A percentile compares a stretch with the other conserved stretches of the same genome.
Evolutionary conservation across 2,329 filamentous ascomycete genomes (phyloP).

Genomic region (Biscogniauxia sp.): DNA sequence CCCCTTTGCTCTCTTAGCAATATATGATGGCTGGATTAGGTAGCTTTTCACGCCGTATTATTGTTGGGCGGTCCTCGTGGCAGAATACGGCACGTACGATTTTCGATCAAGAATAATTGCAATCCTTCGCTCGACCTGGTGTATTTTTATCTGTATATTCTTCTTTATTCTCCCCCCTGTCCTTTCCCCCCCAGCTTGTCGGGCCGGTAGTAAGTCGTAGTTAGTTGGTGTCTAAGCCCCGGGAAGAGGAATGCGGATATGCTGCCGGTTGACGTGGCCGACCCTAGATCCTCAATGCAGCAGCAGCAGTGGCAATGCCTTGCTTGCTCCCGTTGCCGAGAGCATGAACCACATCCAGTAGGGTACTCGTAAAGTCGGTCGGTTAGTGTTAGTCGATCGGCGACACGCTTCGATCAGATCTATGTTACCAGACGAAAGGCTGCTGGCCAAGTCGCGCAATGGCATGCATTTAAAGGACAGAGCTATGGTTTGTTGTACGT

Average conservation of each 20-base stretch:
- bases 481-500: background rate
- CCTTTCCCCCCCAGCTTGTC: background rate
- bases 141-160: background rate
- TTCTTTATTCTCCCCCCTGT: background rate
- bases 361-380: background rate
- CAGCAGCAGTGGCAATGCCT: background rate
- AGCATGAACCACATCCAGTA: background rate
- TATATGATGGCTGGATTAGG: conserved; percentile 9
- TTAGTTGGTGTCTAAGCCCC: background rate
- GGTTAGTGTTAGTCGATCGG: background rate
- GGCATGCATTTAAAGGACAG: background rate
- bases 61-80: conserved; percentile 18
- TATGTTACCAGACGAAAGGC: background rate
- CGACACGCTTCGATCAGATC: background rate
- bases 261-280: background rate
- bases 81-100: conserved; percentile 11
- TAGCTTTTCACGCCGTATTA: conserved; percentile 3
- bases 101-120: conserved; percentile 18
- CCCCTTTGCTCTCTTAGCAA: conserved; percentile 4
- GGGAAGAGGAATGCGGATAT: background rate
- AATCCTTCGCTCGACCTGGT: conserved; percentile 18
- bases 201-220: background rate
- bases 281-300: background rate
- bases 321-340: background rate
- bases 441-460: background rate